phyloP scores from a whole-genome alignment of 2,329 filamentous ascomycete genomes.

The Sporothrix globosa region DNA sequence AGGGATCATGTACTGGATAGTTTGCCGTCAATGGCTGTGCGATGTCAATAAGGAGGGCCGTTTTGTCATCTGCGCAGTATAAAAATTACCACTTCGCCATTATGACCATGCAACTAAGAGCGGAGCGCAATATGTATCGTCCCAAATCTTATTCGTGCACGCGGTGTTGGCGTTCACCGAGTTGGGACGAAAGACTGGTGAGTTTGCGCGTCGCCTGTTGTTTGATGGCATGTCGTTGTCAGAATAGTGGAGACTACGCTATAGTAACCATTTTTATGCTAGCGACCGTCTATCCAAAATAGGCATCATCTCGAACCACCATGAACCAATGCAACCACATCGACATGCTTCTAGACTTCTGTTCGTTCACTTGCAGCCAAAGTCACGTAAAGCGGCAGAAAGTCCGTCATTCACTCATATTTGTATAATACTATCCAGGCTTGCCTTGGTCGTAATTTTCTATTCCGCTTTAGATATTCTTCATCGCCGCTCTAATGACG shows the following conservation, averaged over 20 bases:
- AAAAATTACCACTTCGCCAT: neutral
- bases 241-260: constrained; percentile 19
- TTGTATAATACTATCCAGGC: constrained; percentile 10
- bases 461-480: constrained; percentile 33
- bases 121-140: too few species aligned
- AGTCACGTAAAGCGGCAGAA: neutral
- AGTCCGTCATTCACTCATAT: neutral
- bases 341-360: neutral
- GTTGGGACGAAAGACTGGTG: neutral
- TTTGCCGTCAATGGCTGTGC: neutral
- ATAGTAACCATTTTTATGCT: constrained; percentile 27
- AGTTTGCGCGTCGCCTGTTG: constrained; percentile 3
- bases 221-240: constrained; percentile 15
- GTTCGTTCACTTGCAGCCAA: neutral
- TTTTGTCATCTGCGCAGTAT: neutral
- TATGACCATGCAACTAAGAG: neutral
- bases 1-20: neutral
- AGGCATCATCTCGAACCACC: constrained; percentile 20
- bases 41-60: neutral
- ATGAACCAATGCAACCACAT: constrained; percentile 1
- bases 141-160: too few species aligned
- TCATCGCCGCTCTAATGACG: constrained; percentile 27
- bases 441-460: constrained; percentile 25
- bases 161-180: neutral
- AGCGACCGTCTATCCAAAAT: constrained; percentile 16